Evolutionary conservation across 2,329 filamentous ascomycete genomes (phyloP).

Genomic region (Nannizziopsis arthrosporioides): DNA sequence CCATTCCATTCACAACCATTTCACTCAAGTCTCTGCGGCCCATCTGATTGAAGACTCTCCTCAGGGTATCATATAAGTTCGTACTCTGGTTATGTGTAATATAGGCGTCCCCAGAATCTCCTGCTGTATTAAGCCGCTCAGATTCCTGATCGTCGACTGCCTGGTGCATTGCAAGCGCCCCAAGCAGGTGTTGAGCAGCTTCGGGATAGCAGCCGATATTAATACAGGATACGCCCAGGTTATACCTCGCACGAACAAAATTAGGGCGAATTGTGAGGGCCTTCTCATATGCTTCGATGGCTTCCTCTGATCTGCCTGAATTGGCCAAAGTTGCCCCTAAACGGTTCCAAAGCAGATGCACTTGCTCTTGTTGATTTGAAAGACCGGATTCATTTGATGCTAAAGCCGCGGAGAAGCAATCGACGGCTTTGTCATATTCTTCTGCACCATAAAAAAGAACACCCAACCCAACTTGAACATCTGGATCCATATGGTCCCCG

Average conservation of each 20-base stretch:
- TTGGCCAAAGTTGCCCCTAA: conserved; percentile 94
- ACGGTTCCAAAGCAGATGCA: conserved; percentile 94
- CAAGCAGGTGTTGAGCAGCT: conserved; percentile 82
- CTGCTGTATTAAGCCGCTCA: conserved; percentile 71
- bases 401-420: conserved; percentile 90
- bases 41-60: conserved; percentile 96
- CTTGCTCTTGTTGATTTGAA: conserved; percentile 70
- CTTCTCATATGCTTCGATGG: conserved; percentile 91
- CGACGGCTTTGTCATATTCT: conserved; percentile 95
- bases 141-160: conserved; percentile 76
- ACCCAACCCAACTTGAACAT: conserved; percentile 92
- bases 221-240: conserved; percentile 90
- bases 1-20: conserved; percentile 76
- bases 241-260: conserved; percentile 94
- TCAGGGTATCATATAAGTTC: conserved; percentile 87
- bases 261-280: conserved; percentile 83
- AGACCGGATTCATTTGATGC: conserved; percentile 72
- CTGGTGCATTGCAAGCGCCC: conserved; percentile 90
- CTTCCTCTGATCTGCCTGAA: conserved; percentile 83
- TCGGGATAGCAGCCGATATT: conserved; percentile 93
- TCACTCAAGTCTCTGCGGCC: conserved; percentile 76
- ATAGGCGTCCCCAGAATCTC: conserved; percentile 52
- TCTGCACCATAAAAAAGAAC: conserved; percentile 97
- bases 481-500: conserved; percentile 92
- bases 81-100: conserved; percentile 79